Conservation (phyloP, 805 yeast species). For the Metschnikowia vanudenii region DNA sequence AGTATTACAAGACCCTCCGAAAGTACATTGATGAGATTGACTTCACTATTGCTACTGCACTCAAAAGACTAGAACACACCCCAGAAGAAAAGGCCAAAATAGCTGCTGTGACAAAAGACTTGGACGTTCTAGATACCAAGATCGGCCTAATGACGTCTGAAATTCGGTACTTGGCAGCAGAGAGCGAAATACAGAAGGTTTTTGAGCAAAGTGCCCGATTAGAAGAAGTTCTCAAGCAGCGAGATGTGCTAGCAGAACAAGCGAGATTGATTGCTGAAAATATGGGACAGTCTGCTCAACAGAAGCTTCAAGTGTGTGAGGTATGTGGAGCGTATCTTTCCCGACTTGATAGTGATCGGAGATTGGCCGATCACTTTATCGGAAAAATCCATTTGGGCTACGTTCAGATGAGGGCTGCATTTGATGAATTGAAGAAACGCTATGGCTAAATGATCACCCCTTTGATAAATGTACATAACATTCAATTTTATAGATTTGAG, state of each 20-base stretch:
- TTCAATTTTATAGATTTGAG: no score
- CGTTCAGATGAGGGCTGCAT: constrained; percentile 65
- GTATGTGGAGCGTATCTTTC: constrained; percentile 88
- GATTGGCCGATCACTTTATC: constrained; percentile 84
- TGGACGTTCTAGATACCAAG: constrained; percentile 60
- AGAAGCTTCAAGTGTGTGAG: constrained; percentile 85
- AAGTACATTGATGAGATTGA: constrained; percentile 66
- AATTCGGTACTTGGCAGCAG: constrained; percentile 49
- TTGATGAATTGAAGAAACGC: constrained; percentile 36
- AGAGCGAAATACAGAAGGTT: constrained; percentile 51
- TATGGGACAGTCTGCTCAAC: constrained; percentile 83
- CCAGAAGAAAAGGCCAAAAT: constrained; percentile 68
- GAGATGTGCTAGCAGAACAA: constrained; percentile 53
- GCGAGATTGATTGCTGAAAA: constrained; percentile 64
- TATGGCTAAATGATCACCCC: constrained; percentile 6
- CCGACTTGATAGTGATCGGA: constrained; percentile 78
- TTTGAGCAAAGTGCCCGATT: constrained; percentile 43
- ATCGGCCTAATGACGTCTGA: constrained; percentile 71
- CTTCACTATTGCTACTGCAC: constrained; percentile 59
- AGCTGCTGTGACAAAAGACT: constrained; percentile 50
- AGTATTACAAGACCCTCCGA: constrained; percentile 49
- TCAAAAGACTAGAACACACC: constrained; percentile 65
- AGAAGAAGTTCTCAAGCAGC: constrained; percentile 43
- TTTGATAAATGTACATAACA: no score
- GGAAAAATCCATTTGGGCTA: constrained; percentile 87